phyloP scores from a whole-genome alignment of 176 grass and related monocot species.

The Oryza rufipogon region DNA sequence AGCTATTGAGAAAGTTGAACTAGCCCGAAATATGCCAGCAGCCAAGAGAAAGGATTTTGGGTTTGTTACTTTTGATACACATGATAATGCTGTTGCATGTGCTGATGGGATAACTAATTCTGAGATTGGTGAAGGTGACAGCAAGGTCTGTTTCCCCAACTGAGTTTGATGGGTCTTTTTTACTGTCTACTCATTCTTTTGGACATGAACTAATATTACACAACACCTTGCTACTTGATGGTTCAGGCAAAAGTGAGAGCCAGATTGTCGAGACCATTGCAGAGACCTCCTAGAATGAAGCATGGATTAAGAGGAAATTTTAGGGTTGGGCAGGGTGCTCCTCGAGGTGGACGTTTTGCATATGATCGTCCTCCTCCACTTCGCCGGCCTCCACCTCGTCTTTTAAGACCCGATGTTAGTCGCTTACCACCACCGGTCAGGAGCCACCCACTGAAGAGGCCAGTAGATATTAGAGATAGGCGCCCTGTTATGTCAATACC shows the following conservation, averaged over 20 bases:
- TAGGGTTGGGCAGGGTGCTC: conserved; percentile 57
- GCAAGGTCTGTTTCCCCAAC: conserved; percentile 58
- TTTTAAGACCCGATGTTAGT: conserved; percentile 43
- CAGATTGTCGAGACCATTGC: conserved; percentile 76
- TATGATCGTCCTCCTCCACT: conserved; percentile 50
- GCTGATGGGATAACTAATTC: conserved; percentile 67
- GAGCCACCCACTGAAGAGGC: conserved; percentile 65
- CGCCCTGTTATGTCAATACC: conserved; percentile 56
- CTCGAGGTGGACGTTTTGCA: conserved; percentile 54
- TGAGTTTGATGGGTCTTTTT: conserved; percentile 13
- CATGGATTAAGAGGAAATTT: conserved; percentile 77
- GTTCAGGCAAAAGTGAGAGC: conserved; percentile 84
- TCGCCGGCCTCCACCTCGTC: conserved; percentile 47
- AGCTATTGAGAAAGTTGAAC: conserved; percentile 82
- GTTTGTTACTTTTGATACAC: conserved; percentile 92
- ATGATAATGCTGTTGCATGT: conserved; percentile 91
- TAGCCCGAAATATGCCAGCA: conserved; percentile 94
- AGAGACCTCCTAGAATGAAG: conserved; percentile 81
- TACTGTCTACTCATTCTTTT: conserved; percentile 17
- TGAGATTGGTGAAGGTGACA: conserved; percentile 72
- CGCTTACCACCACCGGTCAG: conserved; percentile 52
- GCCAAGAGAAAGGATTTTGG: conserved; percentile 98
- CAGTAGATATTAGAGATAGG: conserved; percentile 71
- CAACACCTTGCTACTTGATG: conserved; percentile 15
- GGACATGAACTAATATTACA: neutral